Base-by-base conservation (phyloP, 2,329 filamentous ascomycete genomes). In the Westerdykella sp. region DNA sequence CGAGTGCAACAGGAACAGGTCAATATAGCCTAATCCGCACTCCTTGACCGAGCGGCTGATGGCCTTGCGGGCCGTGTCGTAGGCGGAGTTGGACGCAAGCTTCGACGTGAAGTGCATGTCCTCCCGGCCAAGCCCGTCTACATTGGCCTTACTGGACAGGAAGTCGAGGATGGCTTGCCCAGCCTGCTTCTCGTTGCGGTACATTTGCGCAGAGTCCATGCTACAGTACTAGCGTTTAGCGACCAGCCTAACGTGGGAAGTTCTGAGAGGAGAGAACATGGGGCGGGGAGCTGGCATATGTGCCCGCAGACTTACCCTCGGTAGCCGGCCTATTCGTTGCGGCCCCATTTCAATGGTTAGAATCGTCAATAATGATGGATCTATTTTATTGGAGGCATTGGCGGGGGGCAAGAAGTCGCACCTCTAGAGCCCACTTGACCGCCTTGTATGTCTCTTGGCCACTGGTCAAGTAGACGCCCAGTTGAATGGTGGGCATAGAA, bases 71-170 rank as follows among this genome's bases (percentile, higher is more conserved):
- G 85, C 85, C 3, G 72, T 69, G n/a, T 84, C 76, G 63, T 90
- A 91, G 4, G 76, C 75, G 1, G 73, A 73, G 59, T 82, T 86
- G 45, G 75, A 80, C 1, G 80, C 80, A 12, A 93, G 74, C 69
- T 93, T 94, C 30, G 83, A 84, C 0, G 87, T 93, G 63, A 87
- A 90, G 66, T 87, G 87, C 41, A 93, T 72, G 56, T 90, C 81
- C 44, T 82, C 77, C 5, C 87, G 77, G 49, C 72, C 76, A 22
- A 88, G 62, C 0, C 70, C 73, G 0, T 70, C 55, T 0, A 64
- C 69, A 49, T 79, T 79, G 11, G 69, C 66, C 2, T 55, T 58
- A 41, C 67, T 68, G 31, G 66, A 56, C 3, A 86, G 67, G 53
- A 78, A 85, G 15, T 73, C 68, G 2, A 63, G 62, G 48, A 93